Evolutionary conservation across 2,329 filamentous ascomycete species (phyloP), one percentile per base, ranked within the genome.

Genomic region (Aureobasidium lini): DNA sequence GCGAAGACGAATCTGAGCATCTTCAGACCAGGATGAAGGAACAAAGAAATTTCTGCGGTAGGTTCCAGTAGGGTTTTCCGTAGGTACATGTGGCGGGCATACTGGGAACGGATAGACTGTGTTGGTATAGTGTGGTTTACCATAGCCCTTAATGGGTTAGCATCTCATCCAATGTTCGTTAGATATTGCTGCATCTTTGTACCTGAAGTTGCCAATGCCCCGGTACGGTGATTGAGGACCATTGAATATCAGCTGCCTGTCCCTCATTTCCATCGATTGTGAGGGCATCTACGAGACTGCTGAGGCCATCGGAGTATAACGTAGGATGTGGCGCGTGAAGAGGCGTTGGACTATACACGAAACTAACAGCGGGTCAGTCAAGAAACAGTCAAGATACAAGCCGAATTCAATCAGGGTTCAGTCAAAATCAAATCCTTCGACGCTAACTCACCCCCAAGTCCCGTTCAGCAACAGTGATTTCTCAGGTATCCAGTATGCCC

Each of bases 81-180:
- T 77, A 0, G 85, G 82, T 2, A 85, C 79, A 63, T 81, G 72
- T 0, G 86, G 86, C 15, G 86, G 86, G 61, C 81, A 80, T 1
- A 85, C 82, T 0, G 84, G 84, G 60, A 88, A 84, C 0, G 84
- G 85, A 62, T 80, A 89, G 53, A 82, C 77, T 29, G 85, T 77
- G 64, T 89, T 89, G 9, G 85, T 88, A 66, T 89, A 89, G 63
- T 85, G 83, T 0, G 86, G 86, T 53, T 76, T 75, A 11, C 85
- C 85, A 66, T 84, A 83, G 29, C 85, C 86, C 70, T 89, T 83
- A 4, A 87, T 73, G 70, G 89, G 86, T 86, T 86, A 89, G 83
- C 43, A 75, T 76, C 1, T 66, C 70, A 40, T 67, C 64, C 0
- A 70, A 70, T 2, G 72, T 72, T 54, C 72, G 70, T 48, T 70